phyloP scores from a whole-genome alignment of 2,329 filamentous ascomycete genomes.

The Cladosporium sp. region DNA sequence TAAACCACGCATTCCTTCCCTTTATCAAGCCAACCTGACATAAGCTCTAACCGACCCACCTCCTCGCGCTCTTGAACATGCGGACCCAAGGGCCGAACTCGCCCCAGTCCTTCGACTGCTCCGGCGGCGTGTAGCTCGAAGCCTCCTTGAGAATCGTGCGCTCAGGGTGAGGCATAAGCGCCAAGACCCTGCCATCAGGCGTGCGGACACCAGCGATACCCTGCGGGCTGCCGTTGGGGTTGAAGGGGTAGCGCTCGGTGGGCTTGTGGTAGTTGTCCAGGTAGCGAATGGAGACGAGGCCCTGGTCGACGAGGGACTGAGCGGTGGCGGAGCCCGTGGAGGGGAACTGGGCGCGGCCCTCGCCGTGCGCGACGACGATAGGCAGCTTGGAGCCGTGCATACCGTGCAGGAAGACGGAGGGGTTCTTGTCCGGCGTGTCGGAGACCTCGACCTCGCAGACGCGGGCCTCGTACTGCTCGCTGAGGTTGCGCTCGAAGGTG shows the following conservation, averaged over 20 bases:
- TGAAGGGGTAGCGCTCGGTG: slow-evolving; percentile 80
- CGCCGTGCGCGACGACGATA: slow-evolving; percentile 84
- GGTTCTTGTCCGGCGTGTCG: slow-evolving; percentile 46
- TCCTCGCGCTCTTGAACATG: slow-evolving; percentile 79
- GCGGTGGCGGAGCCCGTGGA: slow-evolving; percentile 43
- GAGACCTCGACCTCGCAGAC: slow-evolving; percentile 77
- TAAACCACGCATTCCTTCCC: too few relatives aligned
- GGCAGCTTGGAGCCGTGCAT: slow-evolving; percentile 79
- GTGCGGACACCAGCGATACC: slow-evolving; percentile 77
- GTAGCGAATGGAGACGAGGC: slow-evolving; percentile 73
- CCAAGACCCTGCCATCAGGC: slow-evolving; percentile 71
- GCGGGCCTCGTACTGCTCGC: slow-evolving; percentile 84
- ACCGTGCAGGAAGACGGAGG: slow-evolving; percentile 81
- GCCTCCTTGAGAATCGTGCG: slow-evolving; percentile 77
- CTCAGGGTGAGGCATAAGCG: slow-evolving; percentile 92
- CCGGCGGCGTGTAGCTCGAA: slow-evolving; percentile 67
- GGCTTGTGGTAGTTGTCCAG: slow-evolving; percentile 72
- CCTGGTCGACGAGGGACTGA: slow-evolving; percentile 52
- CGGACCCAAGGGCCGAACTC: slow-evolving; percentile 79
- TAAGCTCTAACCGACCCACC: slow-evolving; percentile 64
- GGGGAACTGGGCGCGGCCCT: slow-evolving; percentile 65
- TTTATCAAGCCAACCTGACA: not conserved
- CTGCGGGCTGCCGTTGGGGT: slow-evolving; percentile 77
- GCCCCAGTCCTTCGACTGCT: slow-evolving; percentile 60
- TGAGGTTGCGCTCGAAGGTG: slow-evolving; percentile 75